Evolutionary conservation across 148 eudicot species (phyloP), one percentile per base, ranked within the genome.

Genomic region (Fagopyrum esculentum): DNA sequence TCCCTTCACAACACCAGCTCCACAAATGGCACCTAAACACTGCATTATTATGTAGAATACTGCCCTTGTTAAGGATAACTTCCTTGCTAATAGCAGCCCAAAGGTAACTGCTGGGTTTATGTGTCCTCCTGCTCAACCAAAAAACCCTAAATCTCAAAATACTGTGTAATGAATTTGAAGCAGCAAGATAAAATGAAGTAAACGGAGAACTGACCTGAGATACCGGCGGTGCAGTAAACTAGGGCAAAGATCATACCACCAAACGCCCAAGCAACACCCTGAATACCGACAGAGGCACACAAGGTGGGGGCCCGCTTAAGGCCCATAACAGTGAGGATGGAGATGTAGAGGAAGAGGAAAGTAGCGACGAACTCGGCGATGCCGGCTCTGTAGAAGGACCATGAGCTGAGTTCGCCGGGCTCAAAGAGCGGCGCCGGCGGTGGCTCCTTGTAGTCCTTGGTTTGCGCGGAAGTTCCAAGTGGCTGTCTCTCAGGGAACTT

Each of bases 251-350:
- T 92, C 95, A 92, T 90, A 63, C 95, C 95, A 76, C 97, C 97
- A 88, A 92, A 92, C 47, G 95, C 91, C 95, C 97, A 92, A 87
- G 97, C 97, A 86, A 92, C 85, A 3, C 97, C 97, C 74, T 92
- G 97, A 71, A 90, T 80, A 71, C 95, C 97, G 75, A 92, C 95
- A 69, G 97, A 76, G 55, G 87, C 84, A 80, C 97, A 92, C 90
- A 84, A 85, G 66, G 74, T 85, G 3, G 82, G 71, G 48, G 89
- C 47, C 46, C 87, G 83, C 0, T 47, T 71, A 46, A 86, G 87
- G 29, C 97, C 97, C 91, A 92, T 90, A 0, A 92, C 95, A 64
- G 97, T 92, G 83, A 92, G 78, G 26, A 92, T 52, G 1, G 92
- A 81, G 79, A 92, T 79, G 78, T 92, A 90, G 52, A 92, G 72